phyloP scores from a whole-genome alignment of 805 yeast genomes.

The Candida railenensis region DNA sequence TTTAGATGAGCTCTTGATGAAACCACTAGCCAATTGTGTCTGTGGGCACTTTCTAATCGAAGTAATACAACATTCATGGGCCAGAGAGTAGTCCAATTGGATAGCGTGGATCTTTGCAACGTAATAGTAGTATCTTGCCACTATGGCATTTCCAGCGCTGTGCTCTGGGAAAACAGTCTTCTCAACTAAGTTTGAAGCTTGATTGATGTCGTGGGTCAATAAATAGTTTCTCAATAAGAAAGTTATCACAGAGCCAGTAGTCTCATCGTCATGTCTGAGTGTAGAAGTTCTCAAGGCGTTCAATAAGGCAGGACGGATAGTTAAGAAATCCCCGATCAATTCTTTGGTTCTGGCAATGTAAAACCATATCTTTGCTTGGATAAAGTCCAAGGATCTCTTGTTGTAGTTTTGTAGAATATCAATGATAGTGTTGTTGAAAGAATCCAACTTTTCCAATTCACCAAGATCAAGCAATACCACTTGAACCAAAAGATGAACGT shows the following conservation, averaged over 20 bases:
- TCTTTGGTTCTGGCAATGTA: slow-evolving; percentile 81
- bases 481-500: slow-evolving; percentile 75
- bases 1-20: slow-evolving; percentile 86
- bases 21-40: slow-evolving; percentile 79
- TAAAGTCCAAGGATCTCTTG: slow-evolving; percentile 79
- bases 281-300: slow-evolving; percentile 82
- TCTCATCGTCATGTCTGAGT: slow-evolving; percentile 88
- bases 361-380: slow-evolving; percentile 92
- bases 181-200: slow-evolving; percentile 85
- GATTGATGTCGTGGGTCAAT: slow-evolving; percentile 73
- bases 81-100: slow-evolving; percentile 88
- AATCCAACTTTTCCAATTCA: slow-evolving; percentile 47
- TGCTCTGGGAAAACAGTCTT: slow-evolving; percentile 81
- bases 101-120: slow-evolving; percentile 87
- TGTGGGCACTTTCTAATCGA: slow-evolving; percentile 97
- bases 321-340: slow-evolving; percentile 47
- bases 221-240: slow-evolving; percentile 79
- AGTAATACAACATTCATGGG: slow-evolving; percentile 87
- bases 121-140: slow-evolving; percentile 89
- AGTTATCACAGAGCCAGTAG: slow-evolving; percentile 86
- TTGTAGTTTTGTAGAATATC: slow-evolving; percentile 62
- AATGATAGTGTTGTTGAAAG: slow-evolving; percentile 53
- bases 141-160: slow-evolving; percentile 79
- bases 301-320: slow-evolving; percentile 70
- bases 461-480: slow-evolving; percentile 68